A percentile compares a stretch with the other conserved stretches of the same genome.
Evolutionary conservation across 768 basidiomycete species (phyloP).

Genomic region (Agaricus blazei): DNA sequence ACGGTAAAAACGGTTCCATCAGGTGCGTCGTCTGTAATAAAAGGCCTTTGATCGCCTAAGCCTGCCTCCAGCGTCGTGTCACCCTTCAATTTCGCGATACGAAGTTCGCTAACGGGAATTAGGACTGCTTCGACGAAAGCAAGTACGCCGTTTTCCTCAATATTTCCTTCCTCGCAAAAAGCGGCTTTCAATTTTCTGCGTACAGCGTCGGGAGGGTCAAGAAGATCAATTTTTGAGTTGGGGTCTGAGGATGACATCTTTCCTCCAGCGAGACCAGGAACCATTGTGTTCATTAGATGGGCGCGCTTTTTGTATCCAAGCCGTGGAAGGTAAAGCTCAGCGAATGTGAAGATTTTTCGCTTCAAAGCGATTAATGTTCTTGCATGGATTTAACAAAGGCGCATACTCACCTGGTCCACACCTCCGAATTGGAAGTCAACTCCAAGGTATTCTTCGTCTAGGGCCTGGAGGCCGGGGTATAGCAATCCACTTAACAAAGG

Average conservation of each 20-base stretch:
- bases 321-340: slow-evolving; percentile 90
- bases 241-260: slow-evolving; percentile 99
- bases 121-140: slow-evolving; percentile 84
- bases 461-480: slow-evolving; percentile 94
- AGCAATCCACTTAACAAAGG: slow-evolving; percentile 87
- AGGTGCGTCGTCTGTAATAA: slow-evolving; percentile 65
- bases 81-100: slow-evolving; percentile 52
- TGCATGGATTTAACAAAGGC: not conserved
- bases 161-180: slow-evolving; percentile 91
- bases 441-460: slow-evolving; percentile 95
- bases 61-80: slow-evolving; percentile 43
- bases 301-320: slow-evolving; percentile 93
- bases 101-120: slow-evolving; percentile 79
- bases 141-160: slow-evolving; percentile 83
- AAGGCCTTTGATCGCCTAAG: slow-evolving; percentile 54
- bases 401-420: slow-evolving; percentile 77
- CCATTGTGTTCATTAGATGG: slow-evolving; percentile 98
- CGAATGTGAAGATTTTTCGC: slow-evolving; percentile 99
- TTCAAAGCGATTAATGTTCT: slow-evolving; percentile 20
- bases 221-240: slow-evolving; percentile 97
- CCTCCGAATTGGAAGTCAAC: slow-evolving; percentile 99
- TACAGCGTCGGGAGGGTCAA: slow-evolving; percentile 79
- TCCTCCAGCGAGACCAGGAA: slow-evolving; percentile 88
- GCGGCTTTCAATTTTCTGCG: slow-evolving; percentile 89
- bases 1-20: slow-evolving; percentile 81